phyloP scores from a whole-genome alignment of 163 green algal species.

The Scenedesmus sp. region DNA sequence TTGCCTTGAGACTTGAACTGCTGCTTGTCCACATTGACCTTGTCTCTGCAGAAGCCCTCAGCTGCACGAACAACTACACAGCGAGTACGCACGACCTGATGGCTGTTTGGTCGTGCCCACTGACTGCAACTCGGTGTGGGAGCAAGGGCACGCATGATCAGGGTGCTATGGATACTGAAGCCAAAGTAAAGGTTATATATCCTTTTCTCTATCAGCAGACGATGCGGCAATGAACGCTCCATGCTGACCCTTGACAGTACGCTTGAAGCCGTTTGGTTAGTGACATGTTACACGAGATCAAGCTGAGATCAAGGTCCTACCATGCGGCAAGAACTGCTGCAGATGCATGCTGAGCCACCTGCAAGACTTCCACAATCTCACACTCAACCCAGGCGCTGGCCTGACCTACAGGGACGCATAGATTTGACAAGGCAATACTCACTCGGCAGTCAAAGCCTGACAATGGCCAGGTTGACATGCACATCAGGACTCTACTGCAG shows the following conservation, averaged over 20 bases:
- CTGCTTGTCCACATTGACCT: constrained; percentile 54
- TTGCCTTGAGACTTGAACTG: constrained; percentile 52
- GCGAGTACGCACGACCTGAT: background rate
- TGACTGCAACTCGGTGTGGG: background rate
- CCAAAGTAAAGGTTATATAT: background rate
- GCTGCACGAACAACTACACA: constrained; percentile 52
- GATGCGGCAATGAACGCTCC: background rate
- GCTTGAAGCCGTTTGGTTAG: background rate
- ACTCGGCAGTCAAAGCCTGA: background rate
- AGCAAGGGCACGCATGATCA: constrained; percentile 11
- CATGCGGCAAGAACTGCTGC: background rate
- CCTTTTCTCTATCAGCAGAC: background rate
- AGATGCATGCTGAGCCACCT: background rate
- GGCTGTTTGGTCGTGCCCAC: background rate
- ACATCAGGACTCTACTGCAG: background rate
- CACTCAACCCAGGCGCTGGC: background rate
- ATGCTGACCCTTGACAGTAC: background rate
- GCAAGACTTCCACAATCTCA: background rate
- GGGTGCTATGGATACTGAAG: background rate
- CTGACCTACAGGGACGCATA: background rate
- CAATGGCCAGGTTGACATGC: background rate
- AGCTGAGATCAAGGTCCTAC: constrained; percentile 1
- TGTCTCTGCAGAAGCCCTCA: constrained; percentile 72
- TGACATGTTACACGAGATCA: constrained; percentile 10
- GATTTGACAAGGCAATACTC: background rate